Evolutionary conservation across 2,329 filamentous ascomycete genomes (phyloP).

Genomic region (Colletotrichum cereale): DNA sequence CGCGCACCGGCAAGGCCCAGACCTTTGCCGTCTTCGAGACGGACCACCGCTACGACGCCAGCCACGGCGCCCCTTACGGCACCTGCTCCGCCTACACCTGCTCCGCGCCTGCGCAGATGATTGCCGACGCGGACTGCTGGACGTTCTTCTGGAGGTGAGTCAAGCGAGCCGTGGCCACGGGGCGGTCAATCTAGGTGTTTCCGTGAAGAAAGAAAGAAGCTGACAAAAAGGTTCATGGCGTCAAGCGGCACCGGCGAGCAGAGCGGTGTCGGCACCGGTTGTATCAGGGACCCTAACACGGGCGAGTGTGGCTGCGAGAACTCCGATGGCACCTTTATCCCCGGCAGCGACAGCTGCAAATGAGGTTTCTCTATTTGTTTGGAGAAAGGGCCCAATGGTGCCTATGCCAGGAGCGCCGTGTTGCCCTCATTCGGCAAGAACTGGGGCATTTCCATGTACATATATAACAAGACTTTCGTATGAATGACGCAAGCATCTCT

Average conservation of each 20-base stretch:
- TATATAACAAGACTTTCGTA: background rate
- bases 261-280: constrained; percentile 20
- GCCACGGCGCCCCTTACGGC: constrained; percentile 34
- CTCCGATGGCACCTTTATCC: constrained; percentile 34
- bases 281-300: constrained; percentile 38
- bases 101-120: constrained; percentile 28
- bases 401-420: background rate
- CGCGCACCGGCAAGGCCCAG: constrained; percentile 35
- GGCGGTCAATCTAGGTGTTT: background rate
- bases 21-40: constrained; percentile 39
- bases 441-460: background rate
- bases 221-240: background rate
- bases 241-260: constrained; percentile 22
- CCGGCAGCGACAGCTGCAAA: constrained; percentile 28
- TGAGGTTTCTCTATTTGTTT: background rate
- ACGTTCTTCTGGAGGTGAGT: constrained; percentile 40
- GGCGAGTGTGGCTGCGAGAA: constrained; percentile 37
- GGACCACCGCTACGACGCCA: constrained; percentile 34
- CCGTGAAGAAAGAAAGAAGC: background rate
- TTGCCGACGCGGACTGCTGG: constrained; percentile 33
- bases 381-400: background rate
- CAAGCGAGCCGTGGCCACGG: background rate
- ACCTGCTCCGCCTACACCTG: constrained; percentile 37
- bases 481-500: background rate
- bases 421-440: background rate